A percentile compares a stretch with the other conserved stretches of the same genome.
Conservation (phyloP, 768 basidiomycete genomes). For the Mycena galopus region DNA sequence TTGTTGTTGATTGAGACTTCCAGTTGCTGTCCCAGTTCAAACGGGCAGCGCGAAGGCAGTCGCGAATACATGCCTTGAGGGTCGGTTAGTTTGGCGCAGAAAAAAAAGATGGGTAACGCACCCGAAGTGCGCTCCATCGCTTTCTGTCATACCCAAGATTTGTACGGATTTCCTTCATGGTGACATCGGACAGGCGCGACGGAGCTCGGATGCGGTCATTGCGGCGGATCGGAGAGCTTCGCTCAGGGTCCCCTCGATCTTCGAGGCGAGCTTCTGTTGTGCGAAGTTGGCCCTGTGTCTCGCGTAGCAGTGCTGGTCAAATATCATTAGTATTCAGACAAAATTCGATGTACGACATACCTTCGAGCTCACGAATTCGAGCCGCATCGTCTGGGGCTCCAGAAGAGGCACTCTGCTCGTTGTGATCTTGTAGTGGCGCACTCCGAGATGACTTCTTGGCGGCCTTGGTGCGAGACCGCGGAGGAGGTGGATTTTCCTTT, state of each 20-base stretch:
- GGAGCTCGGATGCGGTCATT: neutral
- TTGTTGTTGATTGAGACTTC: no score
- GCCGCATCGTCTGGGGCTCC: neutral
- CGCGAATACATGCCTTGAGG: neutral
- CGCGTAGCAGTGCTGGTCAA: no score
- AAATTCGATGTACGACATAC: no score
- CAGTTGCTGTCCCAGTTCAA: no score
- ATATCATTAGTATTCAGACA: no score
- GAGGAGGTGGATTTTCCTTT: neutral
- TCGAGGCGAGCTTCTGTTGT: neutral
- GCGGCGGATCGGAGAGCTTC: neutral
- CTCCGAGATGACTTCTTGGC: no score
- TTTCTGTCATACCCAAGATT: neutral
- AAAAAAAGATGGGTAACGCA: neutral
- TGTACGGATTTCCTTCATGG: neutral
- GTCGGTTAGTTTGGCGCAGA: neutral
- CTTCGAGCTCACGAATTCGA: neutral
- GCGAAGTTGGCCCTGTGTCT: no score
- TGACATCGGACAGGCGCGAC: neutral
- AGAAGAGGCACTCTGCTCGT: neutral
- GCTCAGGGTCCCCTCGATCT: neutral
- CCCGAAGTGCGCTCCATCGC: neutral
- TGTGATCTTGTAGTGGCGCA: neutral
- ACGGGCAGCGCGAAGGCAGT: no score
- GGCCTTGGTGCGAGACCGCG: neutral